Evolutionary conservation across 768 basidiomycete species (phyloP).

Genomic region (Kwoniella sp.): DNA sequence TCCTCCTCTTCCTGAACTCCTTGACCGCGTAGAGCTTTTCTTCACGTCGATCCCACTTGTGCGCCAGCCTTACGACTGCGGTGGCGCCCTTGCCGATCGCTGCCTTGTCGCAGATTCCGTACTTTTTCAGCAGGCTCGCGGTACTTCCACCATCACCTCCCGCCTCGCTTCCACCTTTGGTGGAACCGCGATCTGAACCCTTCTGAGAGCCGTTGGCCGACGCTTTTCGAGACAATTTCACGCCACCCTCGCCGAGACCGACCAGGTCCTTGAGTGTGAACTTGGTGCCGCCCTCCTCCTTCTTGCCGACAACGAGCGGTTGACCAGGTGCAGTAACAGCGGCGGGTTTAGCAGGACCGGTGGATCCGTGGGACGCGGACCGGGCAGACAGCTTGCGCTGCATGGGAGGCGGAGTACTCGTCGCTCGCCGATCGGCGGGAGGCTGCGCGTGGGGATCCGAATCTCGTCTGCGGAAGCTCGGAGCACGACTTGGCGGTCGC

Average conservation of each 20-base stretch:
- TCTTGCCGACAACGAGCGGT: slow-evolving; percentile 27
- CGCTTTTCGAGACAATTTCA: slow-evolving; percentile 68
- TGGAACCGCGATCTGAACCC: slow-evolving; percentile 45
- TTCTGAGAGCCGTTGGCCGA: slow-evolving; percentile 56
- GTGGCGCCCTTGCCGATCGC: slow-evolving; percentile 99
- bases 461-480: slow-evolving; percentile 15
- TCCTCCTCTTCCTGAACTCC: slow-evolving; percentile 97
- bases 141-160: slow-evolving; percentile 55
- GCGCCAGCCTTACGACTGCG: slow-evolving; percentile 88
- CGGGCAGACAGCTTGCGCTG: slow-evolving; percentile 23
- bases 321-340: slow-evolving; percentile 25
- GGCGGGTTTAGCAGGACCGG: slow-evolving; percentile 10
- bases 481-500: slow-evolving; percentile 29
- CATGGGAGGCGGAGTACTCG: slow-evolving; percentile 7
- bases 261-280: slow-evolving; percentile 84
- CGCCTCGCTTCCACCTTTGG: slow-evolving; percentile 58
- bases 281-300: slow-evolving; percentile 56
- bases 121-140: slow-evolving; percentile 72
- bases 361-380: slow-evolving; percentile 22
- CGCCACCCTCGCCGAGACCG: slow-evolving; percentile 53
- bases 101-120: slow-evolving; percentile 92
- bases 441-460: slow-evolving; percentile 40
- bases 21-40: slow-evolving; percentile 98
- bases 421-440: slow-evolving; percentile 26
- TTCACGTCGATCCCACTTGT: slow-evolving; percentile 96